Base-by-base conservation (phyloP, 129 eudicot genomes). In the Artemisia tridentata region DNA sequence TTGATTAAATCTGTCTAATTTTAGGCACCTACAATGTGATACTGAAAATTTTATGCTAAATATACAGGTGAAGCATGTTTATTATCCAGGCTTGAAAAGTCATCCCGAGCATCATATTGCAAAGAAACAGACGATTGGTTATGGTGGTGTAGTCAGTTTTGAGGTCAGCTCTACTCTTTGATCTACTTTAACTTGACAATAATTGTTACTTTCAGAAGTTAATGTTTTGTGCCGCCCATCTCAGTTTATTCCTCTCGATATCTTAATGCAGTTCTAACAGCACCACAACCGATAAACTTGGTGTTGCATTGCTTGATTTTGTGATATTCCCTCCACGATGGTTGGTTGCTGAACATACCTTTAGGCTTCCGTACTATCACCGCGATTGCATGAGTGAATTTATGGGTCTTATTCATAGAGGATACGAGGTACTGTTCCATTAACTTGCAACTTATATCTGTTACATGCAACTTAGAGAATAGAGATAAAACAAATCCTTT, bases 351-450 rank as follows among this genome's bases (percentile, higher is more conserved):
- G 99, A 95, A 57, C 96, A 90, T 73, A 95, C 99, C 27, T 95
- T 95, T 41, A 92, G 99, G 54, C 99, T 97, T 11, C 99, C 99
- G 58, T 90, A 95, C 74, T 95, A 87, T 74, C 99, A 95, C 76
- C 97, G 99, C 75, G 90, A 95, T 63, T 95, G 99, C 73, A 95
- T 95, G 99, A 95, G 97, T 41, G 99, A 95, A 83, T 95, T 95
- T 79, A 90, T 95, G 99, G 99, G 99, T 76, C 87, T 95, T 55
- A 90, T 95, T 75, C 72, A 88, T 70, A 97, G 99, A 15, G 91
- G 88, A 60, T 95, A 95, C 41, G 99, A 95, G 99, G 99, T 95
- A 82, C 38, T 23, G 17, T 27, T 29, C 7, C 25, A 34, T 4
- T 49, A 38, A 17, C n/a, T 15, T 19, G 7, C n/a, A 51, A 51